Evolutionary conservation across 148 eudicot species (phyloP).

Genomic region (Vaccinium vitisidaea): DNA sequence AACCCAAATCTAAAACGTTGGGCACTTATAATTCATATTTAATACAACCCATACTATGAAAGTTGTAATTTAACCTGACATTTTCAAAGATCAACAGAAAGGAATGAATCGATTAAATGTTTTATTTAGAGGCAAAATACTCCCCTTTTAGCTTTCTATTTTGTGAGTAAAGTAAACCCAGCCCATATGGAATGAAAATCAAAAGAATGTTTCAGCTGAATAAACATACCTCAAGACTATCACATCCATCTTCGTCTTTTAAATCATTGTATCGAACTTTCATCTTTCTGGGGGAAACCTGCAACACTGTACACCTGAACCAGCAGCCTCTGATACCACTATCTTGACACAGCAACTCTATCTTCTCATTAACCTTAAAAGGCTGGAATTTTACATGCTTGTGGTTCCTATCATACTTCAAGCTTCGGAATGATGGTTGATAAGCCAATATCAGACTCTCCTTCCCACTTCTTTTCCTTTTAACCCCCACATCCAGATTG

Average conservation of each 20-base stretch:
- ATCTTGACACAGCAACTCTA: conserved; percentile 87
- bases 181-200: neutral
- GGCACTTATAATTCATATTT: neutral
- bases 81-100: neutral
- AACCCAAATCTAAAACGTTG: neutral
- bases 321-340: conserved; percentile 97
- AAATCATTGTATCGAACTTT: conserved; percentile 77
- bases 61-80: neutral
- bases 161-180: neutral
- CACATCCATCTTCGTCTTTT: conserved; percentile 73
- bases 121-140: neutral
- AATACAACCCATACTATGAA: neutral
- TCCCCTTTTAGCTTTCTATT: neutral
- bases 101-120: neutral
- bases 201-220: neutral
- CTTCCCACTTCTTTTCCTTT: conserved; percentile 59
- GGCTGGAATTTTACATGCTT: conserved; percentile 40
- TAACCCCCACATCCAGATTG: conserved; percentile 47
- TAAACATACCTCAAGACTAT: conserved; percentile 71
- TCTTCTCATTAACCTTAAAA: conserved; percentile 57
- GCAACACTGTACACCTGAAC: conserved; percentile 80
- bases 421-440: conserved; percentile 33
- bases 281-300: conserved; percentile 59
- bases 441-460: conserved; percentile 36
- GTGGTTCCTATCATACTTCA: conserved; percentile 33